Conservation (phyloP, 768 basidiomycete species). For the Pulveroboletus frians region DNA sequence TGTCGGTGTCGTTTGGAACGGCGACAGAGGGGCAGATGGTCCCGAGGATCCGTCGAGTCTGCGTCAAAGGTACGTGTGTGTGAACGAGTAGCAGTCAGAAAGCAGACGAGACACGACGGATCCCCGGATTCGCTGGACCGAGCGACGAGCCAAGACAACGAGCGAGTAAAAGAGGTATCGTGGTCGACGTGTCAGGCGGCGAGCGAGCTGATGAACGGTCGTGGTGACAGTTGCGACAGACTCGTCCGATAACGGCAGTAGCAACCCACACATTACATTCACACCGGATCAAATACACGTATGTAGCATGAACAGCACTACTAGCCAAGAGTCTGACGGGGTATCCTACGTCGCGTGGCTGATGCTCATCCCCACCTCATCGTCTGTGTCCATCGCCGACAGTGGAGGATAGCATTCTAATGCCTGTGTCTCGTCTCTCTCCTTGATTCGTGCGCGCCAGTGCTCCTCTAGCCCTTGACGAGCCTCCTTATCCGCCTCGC, state of each 20-base stretch:
- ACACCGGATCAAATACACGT: background rate
- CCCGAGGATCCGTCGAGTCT: constrained; percentile 52
- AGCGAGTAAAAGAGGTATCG: background rate
- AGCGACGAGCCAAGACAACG: constrained; percentile 2
- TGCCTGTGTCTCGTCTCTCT: constrained; percentile 23
- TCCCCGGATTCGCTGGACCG: constrained; percentile 29
- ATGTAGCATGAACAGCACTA: too few species aligned
- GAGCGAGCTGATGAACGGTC: constrained; percentile 5
- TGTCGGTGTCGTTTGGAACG: constrained; percentile 7
- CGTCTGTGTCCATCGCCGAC: constrained; percentile 1
- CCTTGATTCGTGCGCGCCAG: constrained; percentile 29
- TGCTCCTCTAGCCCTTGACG: constrained; percentile 38
- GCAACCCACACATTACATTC: constrained; percentile 11
- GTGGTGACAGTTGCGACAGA: constrained; percentile 9
- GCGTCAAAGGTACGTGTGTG: constrained; percentile 37
- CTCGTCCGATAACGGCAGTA: constrained; percentile 20
- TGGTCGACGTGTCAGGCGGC: constrained; percentile 12
- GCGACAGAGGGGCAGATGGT: constrained; percentile 1
- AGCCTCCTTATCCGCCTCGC: constrained; percentile 54
- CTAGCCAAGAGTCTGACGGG: too few species aligned
- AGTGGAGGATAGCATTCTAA: constrained; percentile 15
- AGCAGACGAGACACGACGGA: constrained; percentile 47
- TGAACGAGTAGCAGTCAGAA: constrained; percentile 34
- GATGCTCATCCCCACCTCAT: background rate
- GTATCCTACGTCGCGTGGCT: background rate